Evolutionary conservation across 140 eudicot genomes (phyloP).

Genomic region (Ambrosia hybrid): DNA sequence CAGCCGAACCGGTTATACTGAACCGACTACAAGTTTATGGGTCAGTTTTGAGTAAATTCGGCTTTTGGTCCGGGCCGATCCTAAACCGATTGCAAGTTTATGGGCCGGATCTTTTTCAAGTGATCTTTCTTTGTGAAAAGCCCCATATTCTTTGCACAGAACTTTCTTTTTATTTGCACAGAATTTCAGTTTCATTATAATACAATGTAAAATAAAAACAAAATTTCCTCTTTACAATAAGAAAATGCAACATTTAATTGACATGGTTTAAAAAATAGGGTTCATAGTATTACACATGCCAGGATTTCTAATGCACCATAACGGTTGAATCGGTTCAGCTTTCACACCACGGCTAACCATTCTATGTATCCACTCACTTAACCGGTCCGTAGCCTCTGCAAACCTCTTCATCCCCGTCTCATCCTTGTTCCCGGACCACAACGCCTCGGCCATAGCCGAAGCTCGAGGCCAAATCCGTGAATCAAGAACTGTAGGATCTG

Average conservation of each 20-base stretch:
- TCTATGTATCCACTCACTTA: conserved; percentile 79
- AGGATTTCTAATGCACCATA: conserved; percentile 87
- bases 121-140: too few species aligned
- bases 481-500: conserved; percentile 71
- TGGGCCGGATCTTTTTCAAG: too few species aligned
- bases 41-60: too few species aligned
- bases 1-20: too few species aligned
- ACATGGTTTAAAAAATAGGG: conserved; percentile 19
- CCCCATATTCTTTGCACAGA: too few species aligned
- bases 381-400: conserved; percentile 85
- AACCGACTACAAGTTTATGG: too few species aligned
- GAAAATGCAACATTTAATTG: background rate
- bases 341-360: conserved; percentile 82
- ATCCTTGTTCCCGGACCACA: conserved; percentile 92
- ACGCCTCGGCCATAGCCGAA: conserved; percentile 70
- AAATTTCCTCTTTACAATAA: conserved; percentile 18
- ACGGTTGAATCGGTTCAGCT: conserved; percentile 91
- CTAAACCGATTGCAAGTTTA: too few species aligned
- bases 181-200: conserved; percentile 14
- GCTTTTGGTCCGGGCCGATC: too few species aligned
- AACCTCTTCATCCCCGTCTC: conserved; percentile 70
- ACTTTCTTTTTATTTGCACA: too few species aligned
- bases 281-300: conserved; percentile 82
- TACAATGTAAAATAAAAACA: conserved; percentile 13
- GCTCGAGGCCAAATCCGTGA: conserved; percentile 82